Evolutionary conservation across 805 yeast genomes (phyloP).

Genomic region (Yarrowia sp.): DNA sequence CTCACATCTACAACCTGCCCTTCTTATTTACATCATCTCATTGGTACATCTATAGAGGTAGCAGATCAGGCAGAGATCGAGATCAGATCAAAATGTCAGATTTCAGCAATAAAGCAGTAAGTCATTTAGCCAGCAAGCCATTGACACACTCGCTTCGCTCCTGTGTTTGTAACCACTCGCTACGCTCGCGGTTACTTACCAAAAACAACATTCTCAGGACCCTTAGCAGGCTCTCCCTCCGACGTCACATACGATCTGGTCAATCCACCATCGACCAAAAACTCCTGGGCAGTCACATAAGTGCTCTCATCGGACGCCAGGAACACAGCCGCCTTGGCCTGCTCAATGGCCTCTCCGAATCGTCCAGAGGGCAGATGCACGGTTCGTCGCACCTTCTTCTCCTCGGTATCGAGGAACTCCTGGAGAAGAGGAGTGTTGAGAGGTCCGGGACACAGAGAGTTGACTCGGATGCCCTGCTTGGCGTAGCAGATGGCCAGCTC

Average conservation of each 20-base stretch:
- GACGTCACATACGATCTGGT: conserved; percentile 49
- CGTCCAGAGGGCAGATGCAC: conserved; percentile 60
- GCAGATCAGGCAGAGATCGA: too few species aligned
- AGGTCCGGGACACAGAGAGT: conserved; percentile 66
- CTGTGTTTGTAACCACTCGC: background rate
- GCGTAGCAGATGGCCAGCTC: conserved; percentile 68
- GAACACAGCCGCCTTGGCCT: conserved; percentile 65
- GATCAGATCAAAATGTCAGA: too few species aligned
- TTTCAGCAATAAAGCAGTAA: too few species aligned
- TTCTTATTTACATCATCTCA: background rate
- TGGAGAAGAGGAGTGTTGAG: conserved; percentile 67
- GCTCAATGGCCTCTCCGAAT: conserved; percentile 71
- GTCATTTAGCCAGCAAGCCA: too few species aligned
- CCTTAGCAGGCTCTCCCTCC: conserved; percentile 44
- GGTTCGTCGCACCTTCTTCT: conserved; percentile 54
- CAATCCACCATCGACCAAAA: conserved; percentile 64
- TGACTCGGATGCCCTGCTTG: conserved; percentile 60
- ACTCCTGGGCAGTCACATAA: conserved; percentile 67
- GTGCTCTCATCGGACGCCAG: conserved; percentile 60
- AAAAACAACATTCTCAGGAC: conserved; percentile 47
- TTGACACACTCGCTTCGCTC: too few species aligned
- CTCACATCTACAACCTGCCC: background rate
- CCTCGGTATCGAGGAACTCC: conserved; percentile 62
- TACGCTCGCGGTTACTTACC: conserved; percentile 40
- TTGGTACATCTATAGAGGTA: background rate